Evolutionary conservation across 2,329 filamentous ascomycete species (phyloP), one percentile per base, ranked within the genome.

Genomic region (Fusarium scirpi): DNA sequence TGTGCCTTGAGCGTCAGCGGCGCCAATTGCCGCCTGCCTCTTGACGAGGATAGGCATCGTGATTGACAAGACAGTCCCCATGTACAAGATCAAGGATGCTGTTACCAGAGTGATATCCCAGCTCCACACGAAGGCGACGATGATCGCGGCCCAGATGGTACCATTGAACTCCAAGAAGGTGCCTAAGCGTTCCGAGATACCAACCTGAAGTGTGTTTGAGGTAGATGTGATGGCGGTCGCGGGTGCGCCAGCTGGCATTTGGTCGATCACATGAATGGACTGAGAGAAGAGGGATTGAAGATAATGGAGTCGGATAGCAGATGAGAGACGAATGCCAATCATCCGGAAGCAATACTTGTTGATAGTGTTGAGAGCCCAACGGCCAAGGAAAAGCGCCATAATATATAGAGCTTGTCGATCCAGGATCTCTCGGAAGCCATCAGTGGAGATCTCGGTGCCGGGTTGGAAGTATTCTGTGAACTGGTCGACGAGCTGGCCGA

Each of bases 61-160:
- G 3, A 82, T 43, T 3, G 70, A 58, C 44, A 78, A 74, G 2
- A 77, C 65, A 7, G 80, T 7, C 6, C 80, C 3, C 8, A 84
- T 78, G 60, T 84, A 85, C 3, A 85, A 70, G 18, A 88, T 74
- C 1, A 83, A 75, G 0, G 84, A 81, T 38, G 83, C 85, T 1
- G 83, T 82, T 3, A 86, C 85, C 22, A 88, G 74, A 0, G 84
- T 88, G 18, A 88, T 77, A 11, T 84, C 77, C 84, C 85, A 86
- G 8, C 82, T 85, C 69, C 85, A 86, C 8, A 80, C 75, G 63
- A 88, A 88, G 0, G 86, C 82, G 51, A 88, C 82, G 8, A 82
- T 79, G 18, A 86, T 78, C 25, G 86, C 84, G 0, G 84, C 76
- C 44, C 82, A 74, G 3, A 85, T 74, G 0, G 84, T 78, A 6